phyloP scores from a whole-genome alignment of 192 early-diverging fungal genomes.

The Coemansia sp. region DNA sequence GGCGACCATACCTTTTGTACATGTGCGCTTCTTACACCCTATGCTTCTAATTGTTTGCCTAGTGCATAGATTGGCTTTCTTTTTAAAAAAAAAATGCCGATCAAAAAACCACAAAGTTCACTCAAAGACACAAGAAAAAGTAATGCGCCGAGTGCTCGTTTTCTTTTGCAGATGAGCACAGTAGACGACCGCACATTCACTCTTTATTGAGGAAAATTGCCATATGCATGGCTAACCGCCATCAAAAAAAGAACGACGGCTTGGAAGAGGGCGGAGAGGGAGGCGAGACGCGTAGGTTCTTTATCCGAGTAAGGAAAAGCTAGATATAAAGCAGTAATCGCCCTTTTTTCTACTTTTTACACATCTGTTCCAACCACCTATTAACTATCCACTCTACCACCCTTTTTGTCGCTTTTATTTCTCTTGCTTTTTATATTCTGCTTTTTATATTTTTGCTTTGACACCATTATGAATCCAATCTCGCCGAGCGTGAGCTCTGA shows the following conservation, averaged over 20 bases:
- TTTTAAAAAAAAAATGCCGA: background rate
- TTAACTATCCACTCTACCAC: background rate
- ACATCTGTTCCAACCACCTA: background rate
- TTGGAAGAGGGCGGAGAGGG: background rate
- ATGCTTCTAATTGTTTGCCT: background rate
- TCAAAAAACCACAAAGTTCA: background rate
- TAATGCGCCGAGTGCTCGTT: background rate
- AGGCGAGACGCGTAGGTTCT: background rate
- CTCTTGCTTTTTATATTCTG: background rate
- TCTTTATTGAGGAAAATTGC: background rate
- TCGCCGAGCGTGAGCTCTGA: background rate
- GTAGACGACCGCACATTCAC: background rate
- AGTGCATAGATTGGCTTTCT: background rate
- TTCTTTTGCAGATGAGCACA: slow-evolving; percentile 8
- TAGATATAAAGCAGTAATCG: slow-evolving; percentile 3
- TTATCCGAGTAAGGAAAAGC: background rate
- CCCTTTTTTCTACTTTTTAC: background rate
- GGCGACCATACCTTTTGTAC: background rate
- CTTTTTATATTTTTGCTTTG: background rate
- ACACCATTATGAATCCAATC: background rate
- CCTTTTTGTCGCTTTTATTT: background rate
- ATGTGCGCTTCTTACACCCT: background rate
- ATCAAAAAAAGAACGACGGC: background rate
- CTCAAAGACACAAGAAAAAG: background rate
- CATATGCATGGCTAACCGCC: slow-evolving; percentile 8